Evolutionary conservation across 345 rosid species (phyloP).

Genomic region (Barbarea vulgaris): DNA sequence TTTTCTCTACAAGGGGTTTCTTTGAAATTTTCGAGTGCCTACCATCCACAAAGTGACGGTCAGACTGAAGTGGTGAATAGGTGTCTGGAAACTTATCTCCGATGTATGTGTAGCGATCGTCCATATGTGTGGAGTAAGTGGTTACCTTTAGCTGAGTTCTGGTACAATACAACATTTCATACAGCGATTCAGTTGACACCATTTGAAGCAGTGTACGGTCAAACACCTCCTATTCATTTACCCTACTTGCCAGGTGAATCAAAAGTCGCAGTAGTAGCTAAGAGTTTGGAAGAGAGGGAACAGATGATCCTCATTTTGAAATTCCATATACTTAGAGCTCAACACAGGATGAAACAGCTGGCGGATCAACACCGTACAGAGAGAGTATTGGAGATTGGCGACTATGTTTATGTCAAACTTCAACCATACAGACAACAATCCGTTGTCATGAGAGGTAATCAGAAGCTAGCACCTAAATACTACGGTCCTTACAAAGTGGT

Average conservation of each 20-base stretch:
- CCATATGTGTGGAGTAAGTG: neutral
- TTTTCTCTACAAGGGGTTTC: accelerated
- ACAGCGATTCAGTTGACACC: neutral
- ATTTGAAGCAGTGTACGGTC: neutral
- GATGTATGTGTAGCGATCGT: neutral
- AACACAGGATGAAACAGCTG: neutral
- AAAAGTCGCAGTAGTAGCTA: neutral
- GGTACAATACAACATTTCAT: neutral
- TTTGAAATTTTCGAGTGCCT: accelerated
- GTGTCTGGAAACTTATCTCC: neutral
- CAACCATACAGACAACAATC: neutral
- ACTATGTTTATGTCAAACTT: neutral
- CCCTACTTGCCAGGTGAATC: neutral
- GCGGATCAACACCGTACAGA: neutral
- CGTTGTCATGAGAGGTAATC: no score
- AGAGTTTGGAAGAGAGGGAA: neutral
- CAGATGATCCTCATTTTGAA: neutral
- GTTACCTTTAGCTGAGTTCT: neutral
- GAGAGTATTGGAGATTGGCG: accelerated
- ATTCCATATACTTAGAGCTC: neutral
- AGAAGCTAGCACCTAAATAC: no score
- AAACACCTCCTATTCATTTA: neutral
- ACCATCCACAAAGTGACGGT: neutral
- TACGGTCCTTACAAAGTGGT: no score
- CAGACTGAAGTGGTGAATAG: neutral